Evolutionary conservation across 257 asterid genomes (phyloP).

Genomic region (Orobanche coerulescens): DNA sequence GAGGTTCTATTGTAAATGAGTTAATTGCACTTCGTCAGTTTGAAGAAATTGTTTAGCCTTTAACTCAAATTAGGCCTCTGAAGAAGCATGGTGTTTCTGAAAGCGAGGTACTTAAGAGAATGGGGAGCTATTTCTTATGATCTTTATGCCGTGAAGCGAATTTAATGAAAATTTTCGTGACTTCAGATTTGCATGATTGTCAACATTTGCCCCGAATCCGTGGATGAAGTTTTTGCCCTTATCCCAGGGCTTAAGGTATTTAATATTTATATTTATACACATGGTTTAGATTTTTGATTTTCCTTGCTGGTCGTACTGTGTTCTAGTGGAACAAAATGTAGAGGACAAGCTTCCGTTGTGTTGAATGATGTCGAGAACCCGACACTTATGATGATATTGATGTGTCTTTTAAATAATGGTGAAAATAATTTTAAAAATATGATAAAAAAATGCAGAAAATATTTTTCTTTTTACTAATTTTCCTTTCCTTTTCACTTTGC

Average conservation of each 20-base stretch:
- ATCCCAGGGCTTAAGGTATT: conserved; percentile 75
- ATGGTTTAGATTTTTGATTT: too few species aligned
- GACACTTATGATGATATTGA: background rate
- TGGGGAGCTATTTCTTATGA: conserved; percentile 13
- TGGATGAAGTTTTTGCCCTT: conserved; percentile 80
- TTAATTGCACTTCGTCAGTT: conserved; percentile 4
- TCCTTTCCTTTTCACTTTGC: background rate
- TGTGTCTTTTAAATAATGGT: background rate
- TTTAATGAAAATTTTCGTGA: conserved; percentile 21
- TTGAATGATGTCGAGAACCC: background rate
- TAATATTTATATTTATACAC: too few species aligned
- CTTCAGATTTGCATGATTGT: conserved; percentile 74
- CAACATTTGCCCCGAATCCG: conserved; percentile 64
- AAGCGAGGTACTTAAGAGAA: conserved; percentile 58
- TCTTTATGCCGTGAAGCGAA: conserved; percentile 7
- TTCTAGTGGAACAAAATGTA: background rate
- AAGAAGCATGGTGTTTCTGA: conserved; percentile 70
- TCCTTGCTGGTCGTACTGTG: too few species aligned
- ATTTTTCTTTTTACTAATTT: background rate
- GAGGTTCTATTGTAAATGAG: too few species aligned
- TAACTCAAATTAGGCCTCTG: conserved; percentile 66
- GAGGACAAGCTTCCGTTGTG: background rate
- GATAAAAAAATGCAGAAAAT: background rate
- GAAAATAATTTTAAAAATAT: background rate
- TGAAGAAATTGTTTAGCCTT: conserved; percentile 33